A percentile compares a stretch with the other conserved stretches of the same genome.
Evolutionary conservation across 768 basidiomycete species (phyloP).

Genomic region (Kwoniella sp.): DNA sequence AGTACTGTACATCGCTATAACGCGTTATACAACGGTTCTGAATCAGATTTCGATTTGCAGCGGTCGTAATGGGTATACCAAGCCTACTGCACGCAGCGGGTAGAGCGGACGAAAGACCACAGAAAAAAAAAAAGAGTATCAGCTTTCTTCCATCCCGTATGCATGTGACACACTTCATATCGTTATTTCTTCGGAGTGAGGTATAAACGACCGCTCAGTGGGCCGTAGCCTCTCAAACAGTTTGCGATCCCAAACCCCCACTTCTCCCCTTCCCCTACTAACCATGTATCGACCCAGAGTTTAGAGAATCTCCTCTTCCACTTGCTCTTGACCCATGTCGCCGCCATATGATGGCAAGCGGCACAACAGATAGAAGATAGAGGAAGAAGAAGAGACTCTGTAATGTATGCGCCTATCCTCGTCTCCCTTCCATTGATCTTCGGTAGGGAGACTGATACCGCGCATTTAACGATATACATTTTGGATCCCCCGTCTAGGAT

Average conservation of each 20-base stretch:
- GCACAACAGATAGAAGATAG: background rate
- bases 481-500: conserved; percentile 29
- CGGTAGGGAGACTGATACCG: conserved; percentile 30
- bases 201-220: conserved; percentile 30
- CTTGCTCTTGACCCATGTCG: background rate
- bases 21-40: no score
- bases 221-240: conserved; percentile 14
- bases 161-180: no score
- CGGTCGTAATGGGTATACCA: no score
- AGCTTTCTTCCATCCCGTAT: no score
- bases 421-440: conserved; percentile 21
- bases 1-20: no score
- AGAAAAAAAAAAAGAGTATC: no score
- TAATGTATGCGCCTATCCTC: conserved; percentile 43
- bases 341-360: background rate
- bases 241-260: conserved; percentile 12
- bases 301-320: background rate
- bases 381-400: background rate
- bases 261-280: background rate
- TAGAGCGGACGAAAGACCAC: no score
- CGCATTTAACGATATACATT: conserved; percentile 24
- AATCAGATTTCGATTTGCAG: no score
- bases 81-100: no score
- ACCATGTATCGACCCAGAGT: conserved; percentile 12
- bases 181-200: no score